These are phyloP conservation scores for Ammopiptanthus mongolicus DNA, from an alignment of 306 rosid genomes.

Conservation along the genomic window DNA sequence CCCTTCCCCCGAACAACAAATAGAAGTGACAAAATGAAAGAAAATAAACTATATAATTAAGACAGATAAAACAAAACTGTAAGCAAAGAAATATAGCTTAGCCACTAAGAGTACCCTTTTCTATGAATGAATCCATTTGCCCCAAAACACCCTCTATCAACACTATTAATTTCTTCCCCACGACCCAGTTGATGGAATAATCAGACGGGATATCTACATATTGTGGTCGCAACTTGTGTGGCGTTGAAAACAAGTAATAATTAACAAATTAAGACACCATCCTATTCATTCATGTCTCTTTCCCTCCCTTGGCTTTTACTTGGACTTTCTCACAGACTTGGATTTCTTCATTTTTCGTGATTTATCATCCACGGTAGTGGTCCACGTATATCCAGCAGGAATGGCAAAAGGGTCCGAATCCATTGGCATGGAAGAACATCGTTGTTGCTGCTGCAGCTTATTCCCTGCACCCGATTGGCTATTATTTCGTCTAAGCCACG, in stretches of 20 bases:
- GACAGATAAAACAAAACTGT: not conserved
- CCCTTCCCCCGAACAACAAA: not conserved
- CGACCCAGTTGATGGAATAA: slow-evolving; percentile 10
- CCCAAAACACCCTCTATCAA: not conserved
- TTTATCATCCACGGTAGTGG: slow-evolving; percentile 59
- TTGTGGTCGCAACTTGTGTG: not conserved
- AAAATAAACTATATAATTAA: not conserved
- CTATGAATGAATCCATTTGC: not conserved
- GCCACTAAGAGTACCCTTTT: not conserved
- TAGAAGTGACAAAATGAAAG: not conserved
- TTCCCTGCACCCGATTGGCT: slow-evolving; percentile 41
- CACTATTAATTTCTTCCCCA: not conserved
- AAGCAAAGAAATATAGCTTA: not conserved
- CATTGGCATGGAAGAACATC: slow-evolving; percentile 12
- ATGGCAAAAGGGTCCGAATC: slow-evolving; percentile 75
- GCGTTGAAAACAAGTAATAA: not conserved
- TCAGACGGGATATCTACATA: slow-evolving; percentile 24
- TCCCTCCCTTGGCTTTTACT: slow-evolving; percentile 14
- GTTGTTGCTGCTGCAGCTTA: slow-evolving; percentile 38
- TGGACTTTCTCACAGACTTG: slow-evolving; percentile 65
- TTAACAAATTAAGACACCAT: not conserved
- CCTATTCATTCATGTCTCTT: not conserved
- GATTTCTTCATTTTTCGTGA: slow-evolving; percentile 68
- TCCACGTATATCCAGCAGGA: slow-evolving; percentile 83
- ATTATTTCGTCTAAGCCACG: slow-evolving; percentile 65